phyloP scores from a whole-genome alignment of 768 basidiomycete genomes.

The Mycena epipterygia region DNA sequence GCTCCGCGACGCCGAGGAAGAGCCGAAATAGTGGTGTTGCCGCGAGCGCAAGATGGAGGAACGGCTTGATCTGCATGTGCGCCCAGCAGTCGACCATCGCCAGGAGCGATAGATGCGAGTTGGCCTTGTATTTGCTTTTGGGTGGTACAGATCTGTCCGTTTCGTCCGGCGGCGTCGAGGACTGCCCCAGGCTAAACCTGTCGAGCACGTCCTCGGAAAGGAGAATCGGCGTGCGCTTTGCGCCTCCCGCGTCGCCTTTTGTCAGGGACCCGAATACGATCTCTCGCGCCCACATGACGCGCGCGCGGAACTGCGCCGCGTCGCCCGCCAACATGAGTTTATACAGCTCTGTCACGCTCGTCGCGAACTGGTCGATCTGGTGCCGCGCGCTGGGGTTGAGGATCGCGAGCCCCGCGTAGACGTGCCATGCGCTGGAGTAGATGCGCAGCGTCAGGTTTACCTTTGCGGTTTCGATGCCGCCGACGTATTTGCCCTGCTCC shows the following conservation, averaged over 20 bases:
- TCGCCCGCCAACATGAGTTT: constrained; percentile 89
- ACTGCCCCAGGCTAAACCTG: constrained; percentile 83
- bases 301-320: constrained; percentile 66
- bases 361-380: constrained; percentile 93
- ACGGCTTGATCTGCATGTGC: constrained; percentile 85
- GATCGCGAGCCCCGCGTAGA: constrained; percentile 98
- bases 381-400: constrained; percentile 90
- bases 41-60: constrained; percentile 90
- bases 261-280: constrained; percentile 80
- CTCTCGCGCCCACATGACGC: constrained; percentile 81
- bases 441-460: constrained; percentile 97
- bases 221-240: constrained; percentile 72
- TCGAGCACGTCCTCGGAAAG: constrained; percentile 91
- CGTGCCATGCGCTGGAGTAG: constrained; percentile 98
- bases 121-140: constrained; percentile 60
- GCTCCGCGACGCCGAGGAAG: constrained; percentile 97
- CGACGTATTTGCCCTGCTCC: constrained; percentile 95
- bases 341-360: constrained; percentile 88
- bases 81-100: constrained; percentile 99
- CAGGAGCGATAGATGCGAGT: constrained; percentile 93
- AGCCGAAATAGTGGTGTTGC: constrained; percentile 96
- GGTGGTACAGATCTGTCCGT: neutral
- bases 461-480: constrained; percentile 80
- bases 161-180: constrained; percentile 64
- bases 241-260: constrained; percentile 43